Conservation (phyloP, 495 filamentous ascomycete species). For the Paragyromitra xinjiangensis region DNA sequence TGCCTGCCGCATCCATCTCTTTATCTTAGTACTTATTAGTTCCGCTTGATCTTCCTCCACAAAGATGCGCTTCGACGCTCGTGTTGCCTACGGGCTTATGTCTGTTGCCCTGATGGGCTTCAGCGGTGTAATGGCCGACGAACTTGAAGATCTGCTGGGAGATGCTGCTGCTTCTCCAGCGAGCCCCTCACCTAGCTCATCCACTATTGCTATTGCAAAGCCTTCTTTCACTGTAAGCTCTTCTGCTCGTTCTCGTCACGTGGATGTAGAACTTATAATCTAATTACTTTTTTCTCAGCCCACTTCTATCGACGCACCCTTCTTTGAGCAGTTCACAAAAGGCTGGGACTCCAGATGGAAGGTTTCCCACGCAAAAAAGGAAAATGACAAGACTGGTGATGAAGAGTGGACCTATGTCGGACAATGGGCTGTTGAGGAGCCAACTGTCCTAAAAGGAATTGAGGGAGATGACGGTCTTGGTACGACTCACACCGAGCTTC, state of each 20-base stretch:
- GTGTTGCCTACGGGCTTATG: slow-evolving; percentile 70
- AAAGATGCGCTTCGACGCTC: slow-evolving; percentile 81
- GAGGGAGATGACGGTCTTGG: slow-evolving; percentile 91
- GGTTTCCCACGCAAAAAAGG: slow-evolving; percentile 95
- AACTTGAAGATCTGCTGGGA: slow-evolving; percentile 66
- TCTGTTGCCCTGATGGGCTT: slow-evolving; percentile 75
- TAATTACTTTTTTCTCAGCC: slow-evolving; percentile 67
- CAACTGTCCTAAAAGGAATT: slow-evolving; percentile 88
- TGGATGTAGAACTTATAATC: neutral
- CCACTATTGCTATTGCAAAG: slow-evolving; percentile 69
- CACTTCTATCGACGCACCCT: slow-evolving; percentile 84
- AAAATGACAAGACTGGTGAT: slow-evolving; percentile 76
- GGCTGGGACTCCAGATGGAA: slow-evolving; percentile 95
- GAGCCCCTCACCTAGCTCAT: slow-evolving; percentile 61
- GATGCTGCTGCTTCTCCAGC: slow-evolving; percentile 59
- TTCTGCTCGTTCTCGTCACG: neutral
- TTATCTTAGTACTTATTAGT: slow-evolving; percentile 39
- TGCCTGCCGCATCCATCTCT: slow-evolving; percentile 29
- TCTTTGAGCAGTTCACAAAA: slow-evolving; percentile 97
- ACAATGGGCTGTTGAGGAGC: slow-evolving; percentile 97
- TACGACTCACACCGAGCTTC: slow-evolving; percentile 18
- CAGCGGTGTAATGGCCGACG: slow-evolving; percentile 71
- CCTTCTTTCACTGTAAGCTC: slow-evolving; percentile 88
- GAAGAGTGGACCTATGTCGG: slow-evolving; percentile 99
- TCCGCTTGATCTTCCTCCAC: slow-evolving; percentile 9